Conservation (phyloP, 352 stramenopile genomes). For the Globisporangium parvum region DNA sequence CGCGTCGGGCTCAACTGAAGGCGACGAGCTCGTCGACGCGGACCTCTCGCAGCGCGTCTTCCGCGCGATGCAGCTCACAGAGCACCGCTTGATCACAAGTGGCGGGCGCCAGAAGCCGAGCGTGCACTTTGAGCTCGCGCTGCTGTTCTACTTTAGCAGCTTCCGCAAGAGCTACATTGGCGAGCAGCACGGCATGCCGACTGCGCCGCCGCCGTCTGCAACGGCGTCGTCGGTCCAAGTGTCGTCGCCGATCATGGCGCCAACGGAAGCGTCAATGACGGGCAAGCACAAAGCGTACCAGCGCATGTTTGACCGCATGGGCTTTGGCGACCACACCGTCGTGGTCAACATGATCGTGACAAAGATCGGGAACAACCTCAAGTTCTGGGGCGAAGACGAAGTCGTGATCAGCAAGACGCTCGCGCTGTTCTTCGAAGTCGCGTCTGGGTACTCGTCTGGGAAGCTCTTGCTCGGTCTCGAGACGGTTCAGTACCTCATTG, state of each 20-base stretch:
- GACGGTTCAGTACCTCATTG: constrained; percentile 96
- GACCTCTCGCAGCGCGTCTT: constrained; percentile 95
- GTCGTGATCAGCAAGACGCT: constrained; percentile 96
- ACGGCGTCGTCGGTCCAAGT: constrained; percentile 1
- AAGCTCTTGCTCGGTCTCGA: constrained; percentile 97
- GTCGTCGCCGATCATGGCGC: constrained; percentile 80
- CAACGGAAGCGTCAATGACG: constrained; percentile 60
- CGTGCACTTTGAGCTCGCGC: constrained; percentile 91
- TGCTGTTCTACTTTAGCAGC: constrained; percentile 97
- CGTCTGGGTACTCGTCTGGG: constrained; percentile 93
- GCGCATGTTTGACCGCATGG: constrained; percentile 97
- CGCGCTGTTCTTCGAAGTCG: constrained; percentile 96
- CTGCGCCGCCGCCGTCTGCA: constrained; percentile 47
- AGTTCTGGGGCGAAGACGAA: constrained; percentile 96
- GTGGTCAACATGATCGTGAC: constrained; percentile 98
- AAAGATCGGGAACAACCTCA: constrained; percentile 98
- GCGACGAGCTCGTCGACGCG: constrained; percentile 94
- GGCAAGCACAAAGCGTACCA: constrained; percentile 95
- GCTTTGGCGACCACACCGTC: constrained; percentile 94
- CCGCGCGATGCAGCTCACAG: constrained; percentile 93
- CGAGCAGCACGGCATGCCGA: constrained; percentile 87
- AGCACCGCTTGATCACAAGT: constrained; percentile 91
- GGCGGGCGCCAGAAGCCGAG: constrained; percentile 83
- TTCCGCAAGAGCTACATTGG: constrained; percentile 91
- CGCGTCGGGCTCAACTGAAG: constrained; percentile 88